Evolutionary conservation across 257 asterid species (phyloP).

Genomic region (Lantana camara): DNA sequence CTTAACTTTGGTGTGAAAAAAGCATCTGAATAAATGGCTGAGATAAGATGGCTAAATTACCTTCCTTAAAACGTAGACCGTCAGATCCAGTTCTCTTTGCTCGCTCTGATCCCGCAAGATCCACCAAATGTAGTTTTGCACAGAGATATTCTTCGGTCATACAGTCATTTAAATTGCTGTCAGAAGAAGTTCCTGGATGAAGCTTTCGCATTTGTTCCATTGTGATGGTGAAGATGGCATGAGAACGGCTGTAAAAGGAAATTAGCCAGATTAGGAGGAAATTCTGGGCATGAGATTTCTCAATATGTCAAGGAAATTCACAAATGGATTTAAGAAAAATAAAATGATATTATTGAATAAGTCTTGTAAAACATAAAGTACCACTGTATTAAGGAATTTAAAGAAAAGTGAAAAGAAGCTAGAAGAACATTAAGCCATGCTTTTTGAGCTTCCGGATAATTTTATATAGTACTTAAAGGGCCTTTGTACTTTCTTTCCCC

Average conservation of each 20-base stretch:
- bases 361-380: no score
- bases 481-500: no score
- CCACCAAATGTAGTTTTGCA: constrained; percentile 98
- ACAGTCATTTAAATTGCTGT: constrained; percentile 58
- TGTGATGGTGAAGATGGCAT: constrained; percentile 98
- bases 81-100: constrained; percentile 99
- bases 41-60: constrained; percentile 33
- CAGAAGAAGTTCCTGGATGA: constrained; percentile 50
- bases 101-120: constrained; percentile 99
- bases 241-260: constrained; percentile 78
- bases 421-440: no score
- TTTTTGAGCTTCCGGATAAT: no score
- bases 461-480: no score
- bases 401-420: no score
- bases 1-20: constrained; percentile 18
- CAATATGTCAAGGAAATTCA: no score
- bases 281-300: no score
- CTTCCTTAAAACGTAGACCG: constrained; percentile 99
- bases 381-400: no score
- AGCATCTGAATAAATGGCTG: constrained; percentile 6
- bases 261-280: constrained; percentile 11
- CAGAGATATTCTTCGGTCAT: constrained; percentile 92
- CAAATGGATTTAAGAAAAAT: no score
- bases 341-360: no score
- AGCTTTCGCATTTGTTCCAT: constrained; percentile 91